Base-by-base conservation (phyloP, 352 stramenopile genomes). In the Globisporangium ultimum region DNA sequence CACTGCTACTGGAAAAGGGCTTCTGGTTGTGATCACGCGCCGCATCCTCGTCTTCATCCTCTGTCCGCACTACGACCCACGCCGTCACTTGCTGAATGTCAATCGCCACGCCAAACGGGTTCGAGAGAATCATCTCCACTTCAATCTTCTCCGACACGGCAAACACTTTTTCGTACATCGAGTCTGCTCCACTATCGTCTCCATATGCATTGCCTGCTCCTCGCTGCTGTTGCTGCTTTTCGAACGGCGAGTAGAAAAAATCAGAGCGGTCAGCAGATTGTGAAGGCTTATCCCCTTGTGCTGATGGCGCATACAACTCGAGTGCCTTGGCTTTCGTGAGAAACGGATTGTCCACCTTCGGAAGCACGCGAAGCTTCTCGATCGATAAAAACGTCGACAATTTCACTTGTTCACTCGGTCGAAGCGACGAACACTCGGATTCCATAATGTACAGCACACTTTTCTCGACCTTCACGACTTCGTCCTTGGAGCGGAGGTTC, bases 181-280 rank as follows among this genome's bases (percentile, higher is more conserved):
- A 32, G 40, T 38, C 18, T 14, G 46, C 38, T 47, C 62, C 48
- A 22, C 38, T 56, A 0, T 76, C 64, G 9, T 66, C 51, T 36
- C 36, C 60, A 6, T 45, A 43, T 4, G 69, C 57, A 22, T 71
- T 54, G 45, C 49, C 59, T 1, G 43, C 46, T 40, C 47, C 32
- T 52, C 56, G 65, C 9, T 20, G 64, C 48, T 58, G 71, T 50
- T 74, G 69, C 15, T 81, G 65, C 45, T 79, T 80, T n/a, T 84
- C 76, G 21, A 85, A 84, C 1, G 78, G 78, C 3, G 78, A 86
- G 62, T 82, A 85, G 53, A 84, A 81, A 53, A 83, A 86, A 36
- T 80, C 76, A 4, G 66, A 71, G 47, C 75, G 74, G 0, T 36
- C 24, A 14, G 24, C 24, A 18, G 53, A 38, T 17, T 45, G 17